Evolutionary conservation across 768 basidiomycete species (phyloP), one percentile per base, ranked within the genome.

Genomic region (Boletus patriciae): DNA sequence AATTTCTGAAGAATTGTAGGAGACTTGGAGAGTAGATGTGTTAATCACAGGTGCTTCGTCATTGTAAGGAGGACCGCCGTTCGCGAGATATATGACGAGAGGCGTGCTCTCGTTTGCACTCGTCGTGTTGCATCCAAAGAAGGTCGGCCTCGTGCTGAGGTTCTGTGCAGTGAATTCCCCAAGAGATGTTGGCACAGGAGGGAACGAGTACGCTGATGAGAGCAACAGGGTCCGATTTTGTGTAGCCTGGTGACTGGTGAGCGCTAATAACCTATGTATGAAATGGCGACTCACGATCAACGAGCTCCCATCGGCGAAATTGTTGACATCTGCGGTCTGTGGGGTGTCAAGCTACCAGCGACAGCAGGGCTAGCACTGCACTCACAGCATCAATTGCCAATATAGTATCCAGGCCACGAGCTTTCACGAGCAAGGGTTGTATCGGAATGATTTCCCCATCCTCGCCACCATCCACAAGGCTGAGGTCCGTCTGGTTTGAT

Each of bases 71-170:
- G 77, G 69, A 6, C 78, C 79, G 29, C 82, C 81, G 61, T 80
- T 82, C 1, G 84, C 83, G n/a, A 85, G 67, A 67, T 87, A 87
- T 53, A 85, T 75, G 16, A 86, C 60, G 38, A 85, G 65, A 3
- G 84, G 83, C 5, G 74, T 75, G 41, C 67, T 70, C 0, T 57
- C 61, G 23, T 63, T 68, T 46, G 61, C 61, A 25, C 49, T 64
- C 41, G 58, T 64, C 41, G 58, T 60, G 8, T 73, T 60, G 61
- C 80, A 80, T 5, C 79, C 81, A 62, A 80, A 80, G 68, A 82
- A 79, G 11, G 77, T 78, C 8, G 78, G 78, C 10, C 71, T 69
- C 0, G 57, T 50, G 33, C 64, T 73, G 27, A 79, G 70, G 47
- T 73, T 73, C 43, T 74, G 71, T 18, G 72, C 65, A 31, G 69